Percentiles rank a stretch among this genome's conserved stretches.
Conservation (phyloP, 2,329 filamentous ascomycete species). For the Metarhizium album region DNA sequence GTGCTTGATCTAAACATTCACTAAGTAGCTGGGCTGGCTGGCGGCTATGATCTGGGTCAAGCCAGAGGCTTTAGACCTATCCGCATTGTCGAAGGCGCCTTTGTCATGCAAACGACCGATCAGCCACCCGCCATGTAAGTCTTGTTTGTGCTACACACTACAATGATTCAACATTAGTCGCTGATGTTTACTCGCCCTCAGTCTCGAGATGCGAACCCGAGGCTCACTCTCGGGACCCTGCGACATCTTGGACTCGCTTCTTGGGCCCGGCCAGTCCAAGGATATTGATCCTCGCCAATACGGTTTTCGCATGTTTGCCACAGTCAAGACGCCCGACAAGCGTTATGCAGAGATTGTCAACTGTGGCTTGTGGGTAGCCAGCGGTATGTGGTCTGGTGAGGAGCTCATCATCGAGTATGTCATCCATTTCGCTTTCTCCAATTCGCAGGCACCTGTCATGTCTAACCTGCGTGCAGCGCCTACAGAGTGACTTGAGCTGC, state of each 20-base stretch:
- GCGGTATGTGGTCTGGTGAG: slow-evolving; percentile 34
- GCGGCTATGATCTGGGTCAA: slow-evolving; percentile 31
- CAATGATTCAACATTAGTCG: background rate
- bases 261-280: slow-evolving; percentile 26
- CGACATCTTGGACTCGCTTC: slow-evolving; percentile 29
- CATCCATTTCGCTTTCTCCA: background rate
- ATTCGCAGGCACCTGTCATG: background rate
- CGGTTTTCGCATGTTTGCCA: slow-evolving; percentile 37
- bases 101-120: slow-evolving; percentile 37
- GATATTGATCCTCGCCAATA: slow-evolving; percentile 32
- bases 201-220: slow-evolving; percentile 33
- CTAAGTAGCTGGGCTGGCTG: slow-evolving; percentile 21
- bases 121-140: slow-evolving; percentile 33
- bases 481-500: slow-evolving; percentile 1
- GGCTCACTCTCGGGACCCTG: slow-evolving; percentile 37
- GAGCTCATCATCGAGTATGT: slow-evolving; percentile 37
- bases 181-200: slow-evolving; percentile 6
- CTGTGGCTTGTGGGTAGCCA: slow-evolving; percentile 38
- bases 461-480: background rate
- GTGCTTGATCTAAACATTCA: slow-evolving; percentile 1
- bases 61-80: slow-evolving; percentile 29
- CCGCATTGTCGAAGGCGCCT: slow-evolving; percentile 36
- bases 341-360: slow-evolving; percentile 38
- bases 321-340: slow-evolving; percentile 38
- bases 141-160: background rate